Evolutionary conservation across 2,329 filamentous ascomycete genomes (phyloP), one percentile per base, ranked within the genome.

Genomic region (Westerdykella aurantiaca): DNA sequence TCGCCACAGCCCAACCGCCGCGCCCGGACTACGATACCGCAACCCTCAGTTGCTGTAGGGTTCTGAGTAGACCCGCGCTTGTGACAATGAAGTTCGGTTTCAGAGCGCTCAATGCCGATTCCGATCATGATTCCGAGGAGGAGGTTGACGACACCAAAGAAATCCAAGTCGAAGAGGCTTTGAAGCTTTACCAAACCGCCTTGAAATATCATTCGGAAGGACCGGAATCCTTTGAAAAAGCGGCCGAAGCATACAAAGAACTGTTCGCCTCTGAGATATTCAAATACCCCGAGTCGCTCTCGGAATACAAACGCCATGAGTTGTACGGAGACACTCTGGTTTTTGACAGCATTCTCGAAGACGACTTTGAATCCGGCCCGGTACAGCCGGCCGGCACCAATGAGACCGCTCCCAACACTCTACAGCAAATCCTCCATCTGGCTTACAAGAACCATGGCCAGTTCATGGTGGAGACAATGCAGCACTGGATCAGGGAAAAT

Each of bases 401-500:
- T 39, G 88, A 94, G 51, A 83, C 81, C 22, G 81, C 82, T 2
- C 87, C 84, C 13, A 93, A 85, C 60, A 91, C 85, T 39, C 72
- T 97, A 9, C 84, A 88, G 0, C 90, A 96, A 60, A 89, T 94
- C 10, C 76, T 97, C 16, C 96, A 95, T 59, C 78, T 98, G 6
- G 86, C 91, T 1, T 88, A 94, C 73, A 98, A 97, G 68, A 98
- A 97, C 57, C 83, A 91, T 69, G 93, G 89, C 34, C 88, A 97
- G 60, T 96, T 95, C 61, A 74, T 85, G 45, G 74, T 98, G n/a
- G 91, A 98, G 63, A 73, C 71, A 45, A 79, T 85, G 53, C 82
- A 75, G 55, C 71, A 79, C 65, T 75, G 69, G 35, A 51, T 64
- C 22, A 52, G 51, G n/a, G 52, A 65, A 37, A 56, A 62, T 41